Conservation (phyloP, 345 rosid species). For the Camelina hispida region DNA sequence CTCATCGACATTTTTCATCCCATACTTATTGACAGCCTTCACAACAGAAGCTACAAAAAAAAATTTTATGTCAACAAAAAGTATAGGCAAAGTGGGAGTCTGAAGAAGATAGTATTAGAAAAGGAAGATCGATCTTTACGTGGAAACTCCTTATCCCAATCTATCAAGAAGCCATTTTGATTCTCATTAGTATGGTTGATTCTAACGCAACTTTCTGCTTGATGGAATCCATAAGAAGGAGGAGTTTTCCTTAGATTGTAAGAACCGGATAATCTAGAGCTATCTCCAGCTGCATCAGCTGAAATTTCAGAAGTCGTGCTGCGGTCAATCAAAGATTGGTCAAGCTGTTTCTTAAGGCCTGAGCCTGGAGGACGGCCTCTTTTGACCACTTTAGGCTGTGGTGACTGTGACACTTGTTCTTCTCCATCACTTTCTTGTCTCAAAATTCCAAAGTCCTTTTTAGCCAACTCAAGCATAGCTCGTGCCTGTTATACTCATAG, state of each 20-base stretch:
- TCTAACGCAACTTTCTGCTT: conserved; percentile 54
- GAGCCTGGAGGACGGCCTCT: conserved; percentile 48
- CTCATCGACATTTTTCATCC: conserved; percentile 85
- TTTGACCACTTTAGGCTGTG: conserved; percentile 55
- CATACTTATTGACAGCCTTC: conserved; percentile 77
- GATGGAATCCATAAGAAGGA: conserved; percentile 50
- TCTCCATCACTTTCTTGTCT: conserved; percentile 84
- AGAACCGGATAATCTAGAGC: conserved; percentile 49
- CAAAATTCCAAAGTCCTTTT: conserved; percentile 75
- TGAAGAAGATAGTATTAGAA: neutral
- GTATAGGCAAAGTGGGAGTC: conserved; percentile 9
- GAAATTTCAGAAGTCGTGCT: conserved; percentile 55
- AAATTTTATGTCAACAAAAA: conserved; percentile 27
- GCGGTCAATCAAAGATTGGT: conserved; percentile 55
- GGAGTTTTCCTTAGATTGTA: conserved; percentile 69
- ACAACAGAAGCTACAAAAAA: conserved; percentile 75
- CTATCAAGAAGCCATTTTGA: conserved; percentile 56
- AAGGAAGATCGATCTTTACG: conserved; percentile 43
- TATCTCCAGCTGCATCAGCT: conserved; percentile 56
- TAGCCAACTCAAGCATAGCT: conserved; percentile 83
- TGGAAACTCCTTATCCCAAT: conserved; percentile 95
- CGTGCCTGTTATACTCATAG: conserved; percentile 61
- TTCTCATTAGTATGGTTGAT: conserved; percentile 56
- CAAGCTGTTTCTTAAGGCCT: conserved; percentile 58
- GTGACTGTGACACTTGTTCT: conserved; percentile 50